Percentiles rank a stretch among this genome's conserved stretches.
Evolutionary conservation across 371 early-diverging fungal species (phyloP).

Genomic region (Syncephalis plumigaleata): DNA sequence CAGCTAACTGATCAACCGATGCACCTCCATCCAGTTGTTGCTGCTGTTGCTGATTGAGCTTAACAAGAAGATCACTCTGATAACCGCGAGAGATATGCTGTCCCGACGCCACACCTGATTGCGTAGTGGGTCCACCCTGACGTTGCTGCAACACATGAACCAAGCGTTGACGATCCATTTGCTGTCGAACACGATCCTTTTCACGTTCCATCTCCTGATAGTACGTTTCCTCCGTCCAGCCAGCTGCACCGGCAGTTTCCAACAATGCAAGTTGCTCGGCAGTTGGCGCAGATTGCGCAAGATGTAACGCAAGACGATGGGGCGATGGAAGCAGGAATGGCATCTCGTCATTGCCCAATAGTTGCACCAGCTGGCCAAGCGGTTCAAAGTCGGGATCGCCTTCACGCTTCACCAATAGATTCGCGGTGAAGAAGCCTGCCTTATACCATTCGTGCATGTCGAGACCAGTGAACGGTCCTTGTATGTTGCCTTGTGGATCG

Average conservation of each 20-base stretch:
- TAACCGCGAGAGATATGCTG: neutral
- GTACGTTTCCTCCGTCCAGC: slow-evolving; percentile 4
- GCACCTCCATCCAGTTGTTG: too few relatives aligned
- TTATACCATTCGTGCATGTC: slow-evolving; percentile 82
- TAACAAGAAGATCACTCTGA: neutral
- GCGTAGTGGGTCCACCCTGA: slow-evolving; percentile 1
- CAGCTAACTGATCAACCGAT: too few relatives aligned
- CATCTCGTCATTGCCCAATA: slow-evolving; percentile 36
- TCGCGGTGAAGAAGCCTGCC: slow-evolving; percentile 55
- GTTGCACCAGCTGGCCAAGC: slow-evolving; percentile 33
- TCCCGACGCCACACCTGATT: neutral
- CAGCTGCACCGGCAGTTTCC: neutral
- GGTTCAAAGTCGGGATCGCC: slow-evolving; percentile 52
- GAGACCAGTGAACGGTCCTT: slow-evolving; percentile 56
- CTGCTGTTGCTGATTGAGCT: neutral
- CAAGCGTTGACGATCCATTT: slow-evolving; percentile 4
- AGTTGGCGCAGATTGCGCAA: neutral
- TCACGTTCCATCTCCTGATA: slow-evolving; percentile 13
- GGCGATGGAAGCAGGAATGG: slow-evolving; percentile 27
- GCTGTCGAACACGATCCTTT: slow-evolving; percentile 5
- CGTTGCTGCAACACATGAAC: slow-evolving; percentile 4
- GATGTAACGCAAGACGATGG: neutral
- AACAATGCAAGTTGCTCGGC: neutral
- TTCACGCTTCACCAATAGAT: slow-evolving; percentile 51
- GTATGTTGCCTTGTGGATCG: slow-evolving; percentile 17